Percentiles rank a stretch among this genome's conserved stretches.
phyloP scores from a whole-genome alignment of 495 filamentous ascomycete species.

The Trichoderma gamsii region DNA sequence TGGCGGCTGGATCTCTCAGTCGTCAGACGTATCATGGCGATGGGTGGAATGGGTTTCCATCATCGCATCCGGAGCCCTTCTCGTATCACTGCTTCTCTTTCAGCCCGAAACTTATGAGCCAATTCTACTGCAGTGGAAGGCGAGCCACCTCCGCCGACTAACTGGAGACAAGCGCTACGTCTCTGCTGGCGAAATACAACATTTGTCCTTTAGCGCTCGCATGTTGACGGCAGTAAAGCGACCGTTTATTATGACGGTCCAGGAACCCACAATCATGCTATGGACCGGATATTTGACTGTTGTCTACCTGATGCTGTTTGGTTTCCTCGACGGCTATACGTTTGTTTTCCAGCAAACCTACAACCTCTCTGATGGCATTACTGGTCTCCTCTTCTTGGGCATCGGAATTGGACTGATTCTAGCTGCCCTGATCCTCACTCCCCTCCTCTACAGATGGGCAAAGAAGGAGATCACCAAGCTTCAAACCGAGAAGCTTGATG shows the following conservation, averaged over 20 bases:
- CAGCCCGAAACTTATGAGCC: conserved; percentile 50
- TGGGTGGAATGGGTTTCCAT: conserved; percentile 69
- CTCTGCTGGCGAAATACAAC: conserved; percentile 57
- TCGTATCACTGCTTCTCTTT: conserved; percentile 39
- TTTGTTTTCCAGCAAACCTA: conserved; percentile 58
- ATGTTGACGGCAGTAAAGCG: conserved; percentile 58
- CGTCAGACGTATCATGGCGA: conserved; percentile 24
- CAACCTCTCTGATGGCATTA: conserved; percentile 46
- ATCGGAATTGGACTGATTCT: conserved; percentile 49
- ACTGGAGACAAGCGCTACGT: conserved; percentile 52
- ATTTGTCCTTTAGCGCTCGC: conserved; percentile 55
- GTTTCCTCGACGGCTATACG: conserved; percentile 59
- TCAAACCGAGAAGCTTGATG: conserved; percentile 21
- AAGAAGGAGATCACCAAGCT: conserved; percentile 41
- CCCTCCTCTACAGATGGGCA: conserved; percentile 49
- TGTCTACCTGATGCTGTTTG: conserved; percentile 62
- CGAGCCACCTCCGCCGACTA: conserved; percentile 37
- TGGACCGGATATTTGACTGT: conserved; percentile 56
- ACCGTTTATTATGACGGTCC: conserved; percentile 58
- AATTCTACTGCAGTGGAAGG: conserved; percentile 48
- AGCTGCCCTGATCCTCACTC: conserved; percentile 34
- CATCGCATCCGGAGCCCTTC: conserved; percentile 56
- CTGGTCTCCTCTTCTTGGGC: conserved; percentile 52
- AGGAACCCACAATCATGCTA: conserved; percentile 69
- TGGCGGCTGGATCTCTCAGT: conserved; percentile 27